phyloP scores from a whole-genome alignment of 805 yeast species.

The Torulaspora franciscae region DNA sequence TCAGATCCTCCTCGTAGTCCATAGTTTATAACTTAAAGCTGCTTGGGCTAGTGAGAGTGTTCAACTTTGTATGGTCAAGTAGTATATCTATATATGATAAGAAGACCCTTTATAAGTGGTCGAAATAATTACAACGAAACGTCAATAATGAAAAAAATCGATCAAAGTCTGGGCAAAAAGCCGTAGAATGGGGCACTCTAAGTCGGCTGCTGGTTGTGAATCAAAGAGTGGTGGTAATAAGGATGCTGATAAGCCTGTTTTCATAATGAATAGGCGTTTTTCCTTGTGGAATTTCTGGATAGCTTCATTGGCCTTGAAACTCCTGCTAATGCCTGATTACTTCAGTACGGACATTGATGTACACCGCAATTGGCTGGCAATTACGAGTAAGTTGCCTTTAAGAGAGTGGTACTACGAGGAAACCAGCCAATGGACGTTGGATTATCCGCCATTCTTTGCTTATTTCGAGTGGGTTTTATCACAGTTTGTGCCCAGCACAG shows the following conservation, averaged over 20 bases:
- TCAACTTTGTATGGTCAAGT: background rate
- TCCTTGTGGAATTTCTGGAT: constrained; percentile 65
- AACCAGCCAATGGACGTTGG: constrained; percentile 86
- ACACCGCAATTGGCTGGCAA: constrained; percentile 94
- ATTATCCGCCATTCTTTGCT: constrained; percentile 97
- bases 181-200: background rate
- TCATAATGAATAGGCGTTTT: constrained; percentile 29
- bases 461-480: constrained; percentile 84
- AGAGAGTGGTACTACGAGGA: constrained; percentile 77
- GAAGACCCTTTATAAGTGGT: constrained; percentile 4
- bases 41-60: background rate
- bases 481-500: constrained; percentile 60
- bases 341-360: constrained; percentile 97
- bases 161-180: background rate
- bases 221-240: background rate
- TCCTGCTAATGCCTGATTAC: constrained; percentile 70
- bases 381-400: constrained; percentile 71
- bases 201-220: background rate
- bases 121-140: background rate
- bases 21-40: constrained; percentile 4
- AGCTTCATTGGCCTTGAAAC: constrained; percentile 54
- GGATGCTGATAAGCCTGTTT: constrained; percentile 4
- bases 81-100: no score
- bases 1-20: constrained; percentile 31
- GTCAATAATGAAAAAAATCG: background rate